Base-by-base conservation (phyloP, 2,329 filamentous ascomycete genomes). In the Aspergillus tubingensis region DNA sequence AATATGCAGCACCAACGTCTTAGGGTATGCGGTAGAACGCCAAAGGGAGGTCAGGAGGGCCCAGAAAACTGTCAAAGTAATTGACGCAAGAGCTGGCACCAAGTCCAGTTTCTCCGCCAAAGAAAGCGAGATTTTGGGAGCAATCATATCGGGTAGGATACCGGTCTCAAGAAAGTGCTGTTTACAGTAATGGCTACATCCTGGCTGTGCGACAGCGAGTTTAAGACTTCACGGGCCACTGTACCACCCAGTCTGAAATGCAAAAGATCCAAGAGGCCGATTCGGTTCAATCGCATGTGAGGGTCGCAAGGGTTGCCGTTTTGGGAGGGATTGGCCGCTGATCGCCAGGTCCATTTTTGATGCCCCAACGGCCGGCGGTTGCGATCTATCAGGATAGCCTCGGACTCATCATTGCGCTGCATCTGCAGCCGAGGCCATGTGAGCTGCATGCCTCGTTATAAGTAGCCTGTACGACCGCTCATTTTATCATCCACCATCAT, bases 91-190 rank as follows among this genome's bases (percentile, higher is more conserved):
- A 7, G 74, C 74, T 72, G 64, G 76, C 72, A 59, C 8, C 30
- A 75, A 66, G 59, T 75, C 73, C 39, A 75, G 65, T 58, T 72
- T 74, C 62, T 74, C 69, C 17, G 52, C 30, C 15, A 70, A 50
- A 8, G 73, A 69, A 59, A 76, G 67, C 43, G 65, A 21, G 43
- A 43, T 19, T n/a, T 32, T 10, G 43, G 41, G 13, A 3, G 17
- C 6, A n/a, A 25, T 49, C 44, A 49, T 49, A 5, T 49, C 15
- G 25, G 8, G 21, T 21, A 8, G 11, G n/a, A 17, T 17, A 10
- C 39, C 17, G 1, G 17, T 19, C 17, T 30, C 27, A 30, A 8
- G 10, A 10, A 4, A 30, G 8, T 30, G 0, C 27, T 30, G 27
- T 30, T 30, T 30, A 30, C 27, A 30, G 27, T 30, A 30, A 30